Conservation (phyloP, 1,284 basidiomycete species). For the Hypsizygus ulmarius region DNA sequence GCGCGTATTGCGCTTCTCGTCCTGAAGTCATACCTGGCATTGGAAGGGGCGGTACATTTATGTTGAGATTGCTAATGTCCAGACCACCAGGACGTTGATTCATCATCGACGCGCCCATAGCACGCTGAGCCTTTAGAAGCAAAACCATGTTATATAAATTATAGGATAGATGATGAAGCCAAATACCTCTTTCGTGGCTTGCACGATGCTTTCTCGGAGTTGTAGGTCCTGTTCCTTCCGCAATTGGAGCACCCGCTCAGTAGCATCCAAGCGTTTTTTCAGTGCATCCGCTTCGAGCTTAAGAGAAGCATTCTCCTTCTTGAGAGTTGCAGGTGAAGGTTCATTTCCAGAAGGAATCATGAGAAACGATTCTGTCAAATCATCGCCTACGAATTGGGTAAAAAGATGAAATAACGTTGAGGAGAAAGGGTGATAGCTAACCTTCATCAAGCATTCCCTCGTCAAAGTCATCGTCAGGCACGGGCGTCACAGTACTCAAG, state of each 20-base stretch:
- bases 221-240: slow-evolving; percentile 75
- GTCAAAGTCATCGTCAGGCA: slow-evolving; percentile 34
- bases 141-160: slow-evolving; percentile 7
- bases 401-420: not conserved
- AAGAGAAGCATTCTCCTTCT: slow-evolving; percentile 62
- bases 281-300: slow-evolving; percentile 57
- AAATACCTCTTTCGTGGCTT: slow-evolving; percentile 71
- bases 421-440: not conserved
- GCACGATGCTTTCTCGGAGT: slow-evolving; percentile 72
- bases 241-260: slow-evolving; percentile 59
- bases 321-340: slow-evolving; percentile 45
- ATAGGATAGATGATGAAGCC: slow-evolving; percentile 9
- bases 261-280: slow-evolving; percentile 53
- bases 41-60: slow-evolving; percentile 53
- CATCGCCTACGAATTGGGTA: slow-evolving; percentile 40
- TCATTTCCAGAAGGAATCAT: slow-evolving; percentile 63
- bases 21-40: slow-evolving; percentile 53
- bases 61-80: slow-evolving; percentile 52
- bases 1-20: slow-evolving; percentile 65
- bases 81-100: slow-evolving; percentile 46
- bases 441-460: slow-evolving; percentile 45
- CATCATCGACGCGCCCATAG: slow-evolving; percentile 61
- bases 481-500: slow-evolving; percentile 5
- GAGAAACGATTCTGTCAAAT: slow-evolving; percentile 75
- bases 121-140: slow-evolving; percentile 62